These are phyloP conservation scores for Fusarium nematophilum DNA, from an alignment of 2,329 filamentous ascomycete species.

Conservation along the genomic window DNA sequence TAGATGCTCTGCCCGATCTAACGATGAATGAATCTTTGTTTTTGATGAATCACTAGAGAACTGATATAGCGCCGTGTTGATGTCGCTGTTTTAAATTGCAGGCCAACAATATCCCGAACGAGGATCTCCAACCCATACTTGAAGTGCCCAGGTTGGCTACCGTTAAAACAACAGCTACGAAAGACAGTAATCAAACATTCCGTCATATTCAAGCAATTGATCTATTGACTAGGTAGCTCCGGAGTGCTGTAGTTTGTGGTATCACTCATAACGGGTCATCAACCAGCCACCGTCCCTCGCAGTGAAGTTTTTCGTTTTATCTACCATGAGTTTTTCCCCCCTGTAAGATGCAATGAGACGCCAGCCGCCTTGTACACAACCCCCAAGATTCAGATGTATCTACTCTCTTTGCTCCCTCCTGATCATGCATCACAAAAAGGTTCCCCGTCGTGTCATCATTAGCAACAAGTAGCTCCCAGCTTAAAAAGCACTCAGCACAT, in stretches of 20 bases:
- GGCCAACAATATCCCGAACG: too few relatives aligned
- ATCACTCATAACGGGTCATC: constrained; percentile 45
- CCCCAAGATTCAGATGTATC: constrained; percentile 34
- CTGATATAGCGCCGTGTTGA: not conserved
- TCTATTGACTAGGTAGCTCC: constrained; percentile 44
- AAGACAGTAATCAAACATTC: not conserved
- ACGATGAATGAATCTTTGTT: constrained; percentile 34
- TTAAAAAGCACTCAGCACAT: constrained; percentile 65
- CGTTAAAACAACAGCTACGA: too few relatives aligned
- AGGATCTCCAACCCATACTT: too few relatives aligned
- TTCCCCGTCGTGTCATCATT: constrained; percentile 39
- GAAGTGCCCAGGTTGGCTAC: not conserved
- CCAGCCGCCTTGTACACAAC: constrained; percentile 40
- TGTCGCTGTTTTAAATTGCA: too few relatives aligned
- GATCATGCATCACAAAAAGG: not conserved
- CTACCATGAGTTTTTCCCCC: constrained; percentile 37
- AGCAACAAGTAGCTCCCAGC: constrained; percentile 31
- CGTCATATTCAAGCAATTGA: constrained; percentile 38
- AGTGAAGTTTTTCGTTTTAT: constrained; percentile 33
- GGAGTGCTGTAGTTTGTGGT: constrained; percentile 43
- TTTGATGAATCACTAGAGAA: constrained; percentile 17
- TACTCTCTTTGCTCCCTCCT: constrained; percentile 18
- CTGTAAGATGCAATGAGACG: constrained; percentile 43
- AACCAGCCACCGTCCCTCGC: constrained; percentile 40
- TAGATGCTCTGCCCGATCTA: constrained; percentile 13